phyloP scores from a whole-genome alignment of 2,329 filamentous ascomycete species.

The Colletotrichum sp. region DNA sequence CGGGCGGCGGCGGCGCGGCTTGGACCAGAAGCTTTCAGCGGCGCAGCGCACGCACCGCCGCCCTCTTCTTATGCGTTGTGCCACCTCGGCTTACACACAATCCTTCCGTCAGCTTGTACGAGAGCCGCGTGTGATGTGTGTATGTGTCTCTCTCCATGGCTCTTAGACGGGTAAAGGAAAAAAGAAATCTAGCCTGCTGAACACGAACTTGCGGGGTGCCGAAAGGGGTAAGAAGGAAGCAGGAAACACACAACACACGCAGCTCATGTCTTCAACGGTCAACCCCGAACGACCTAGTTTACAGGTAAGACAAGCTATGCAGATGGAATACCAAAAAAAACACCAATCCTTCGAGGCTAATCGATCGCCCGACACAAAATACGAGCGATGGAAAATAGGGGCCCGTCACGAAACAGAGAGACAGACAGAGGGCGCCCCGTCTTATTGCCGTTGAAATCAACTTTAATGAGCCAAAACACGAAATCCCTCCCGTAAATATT shows the following conservation, averaged over 20 bases:
- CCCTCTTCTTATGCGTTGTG: not conserved
- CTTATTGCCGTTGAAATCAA: not conserved
- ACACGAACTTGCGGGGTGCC: not conserved
- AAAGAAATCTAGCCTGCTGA: not conserved
- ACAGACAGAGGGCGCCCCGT: not conserved
- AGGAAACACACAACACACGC: not conserved
- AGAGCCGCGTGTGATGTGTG: not conserved
- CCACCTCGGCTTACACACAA: not conserved
- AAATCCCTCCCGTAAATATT: not conserved
- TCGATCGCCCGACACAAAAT: not conserved
- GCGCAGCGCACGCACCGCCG: conserved; percentile 1
- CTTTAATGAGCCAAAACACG: not conserved
- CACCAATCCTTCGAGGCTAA: not conserved
- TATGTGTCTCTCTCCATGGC: not conserved
- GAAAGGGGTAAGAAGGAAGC: not conserved
- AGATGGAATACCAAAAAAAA: not conserved
- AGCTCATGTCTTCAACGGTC: not conserved
- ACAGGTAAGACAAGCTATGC: not conserved
- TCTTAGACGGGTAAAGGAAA: not conserved
- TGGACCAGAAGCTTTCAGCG: not conserved
- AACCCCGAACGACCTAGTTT: not conserved
- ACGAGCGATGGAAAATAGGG: not conserved
- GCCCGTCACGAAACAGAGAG: not conserved
- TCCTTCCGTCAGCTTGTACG: not conserved
- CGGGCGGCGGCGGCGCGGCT: not conserved